These are phyloP conservation scores for Mucor saturninus DNA, from an alignment of 371 early-diverging fungal genomes.

Conservation along the genomic window DNA sequence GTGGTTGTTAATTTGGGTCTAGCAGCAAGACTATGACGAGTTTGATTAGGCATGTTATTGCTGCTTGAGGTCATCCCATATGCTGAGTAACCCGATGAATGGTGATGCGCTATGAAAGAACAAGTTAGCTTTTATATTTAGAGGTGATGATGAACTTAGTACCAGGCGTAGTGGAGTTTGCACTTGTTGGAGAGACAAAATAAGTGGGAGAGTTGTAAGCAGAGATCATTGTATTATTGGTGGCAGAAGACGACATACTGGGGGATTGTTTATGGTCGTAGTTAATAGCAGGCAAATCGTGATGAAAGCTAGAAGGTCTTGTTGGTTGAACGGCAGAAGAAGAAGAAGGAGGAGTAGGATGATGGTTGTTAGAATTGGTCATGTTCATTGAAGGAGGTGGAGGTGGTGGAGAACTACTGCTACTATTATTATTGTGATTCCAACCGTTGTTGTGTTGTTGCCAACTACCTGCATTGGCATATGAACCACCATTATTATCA, in stretches of 20 bases:
- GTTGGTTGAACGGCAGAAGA: slow-evolving; percentile 2
- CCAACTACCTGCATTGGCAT: slow-evolving; percentile 16
- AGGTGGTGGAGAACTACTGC: background rate
- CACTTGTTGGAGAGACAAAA: slow-evolving; percentile 19
- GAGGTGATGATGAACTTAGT: background rate
- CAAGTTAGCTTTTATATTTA: background rate
- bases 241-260: background rate
- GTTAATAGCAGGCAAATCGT: background rate
- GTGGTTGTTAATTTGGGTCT: slow-evolving; percentile 75
- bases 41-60: slow-evolving; percentile 7
- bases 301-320: background rate
- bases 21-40: slow-evolving; percentile 31
- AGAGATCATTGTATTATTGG: slow-evolving; percentile 7
- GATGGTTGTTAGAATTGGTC: slow-evolving; percentile 9
- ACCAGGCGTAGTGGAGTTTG: background rate
- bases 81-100: slow-evolving; percentile 2
- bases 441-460: slow-evolving; percentile 22
- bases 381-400: slow-evolving; percentile 7
- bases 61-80: slow-evolving; percentile 5
- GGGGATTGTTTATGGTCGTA: background rate
- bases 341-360: slow-evolving; percentile 17
- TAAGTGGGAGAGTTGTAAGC: slow-evolving; percentile 23
- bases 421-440: slow-evolving; percentile 30
- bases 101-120: slow-evolving; percentile 5
- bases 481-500: slow-evolving; percentile 9